A percentile compares a stretch with the other conserved stretches of the same genome.
These are phyloP conservation scores for Mariannaea elegans DNA, from an alignment of 2,329 filamentous ascomycete genomes.

Conservation along the genomic window DNA sequence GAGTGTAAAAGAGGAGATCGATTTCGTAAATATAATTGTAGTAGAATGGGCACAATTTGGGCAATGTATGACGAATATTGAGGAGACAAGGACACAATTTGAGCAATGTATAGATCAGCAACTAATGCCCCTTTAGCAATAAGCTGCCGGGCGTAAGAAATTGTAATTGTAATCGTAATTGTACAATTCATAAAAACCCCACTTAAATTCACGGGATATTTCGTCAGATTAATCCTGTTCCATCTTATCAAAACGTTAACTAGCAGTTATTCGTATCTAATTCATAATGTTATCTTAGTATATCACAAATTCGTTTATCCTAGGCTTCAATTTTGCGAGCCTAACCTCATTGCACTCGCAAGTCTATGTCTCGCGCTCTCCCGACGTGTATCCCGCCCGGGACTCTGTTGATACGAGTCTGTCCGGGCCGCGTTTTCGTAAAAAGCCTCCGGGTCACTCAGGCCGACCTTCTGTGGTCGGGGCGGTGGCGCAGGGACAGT, in stretches of 20 bases:
- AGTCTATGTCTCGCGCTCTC: constrained; percentile 47
- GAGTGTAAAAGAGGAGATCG: no score
- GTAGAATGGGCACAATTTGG: no score
- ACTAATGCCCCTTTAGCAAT: no score
- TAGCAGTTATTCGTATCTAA: constrained; percentile 14
- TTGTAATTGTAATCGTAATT: no score
- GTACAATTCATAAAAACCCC: no score
- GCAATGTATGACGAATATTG: no score
- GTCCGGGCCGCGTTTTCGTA: constrained; percentile 39
- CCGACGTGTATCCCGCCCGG: constrained; percentile 36
- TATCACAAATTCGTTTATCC: constrained; percentile 5
- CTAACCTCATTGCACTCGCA: constrained; percentile 46
- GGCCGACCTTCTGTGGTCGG: constrained; percentile 48
- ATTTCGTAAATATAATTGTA: no score
- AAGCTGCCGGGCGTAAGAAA: no score
- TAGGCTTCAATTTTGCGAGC: constrained; percentile 60
- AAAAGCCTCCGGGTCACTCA: constrained; percentile 46
- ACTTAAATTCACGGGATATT: no score
- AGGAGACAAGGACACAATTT: no score
- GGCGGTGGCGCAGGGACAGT: constrained; percentile 48
- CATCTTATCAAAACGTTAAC: background rate
- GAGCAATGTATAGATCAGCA: no score
- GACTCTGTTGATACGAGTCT: constrained; percentile 35
- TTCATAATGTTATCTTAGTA: constrained; percentile 11
- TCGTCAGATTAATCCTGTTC: background rate